phyloP scores from a whole-genome alignment of 1,284 basidiomycete genomes.

The Tilletia horrida region DNA sequence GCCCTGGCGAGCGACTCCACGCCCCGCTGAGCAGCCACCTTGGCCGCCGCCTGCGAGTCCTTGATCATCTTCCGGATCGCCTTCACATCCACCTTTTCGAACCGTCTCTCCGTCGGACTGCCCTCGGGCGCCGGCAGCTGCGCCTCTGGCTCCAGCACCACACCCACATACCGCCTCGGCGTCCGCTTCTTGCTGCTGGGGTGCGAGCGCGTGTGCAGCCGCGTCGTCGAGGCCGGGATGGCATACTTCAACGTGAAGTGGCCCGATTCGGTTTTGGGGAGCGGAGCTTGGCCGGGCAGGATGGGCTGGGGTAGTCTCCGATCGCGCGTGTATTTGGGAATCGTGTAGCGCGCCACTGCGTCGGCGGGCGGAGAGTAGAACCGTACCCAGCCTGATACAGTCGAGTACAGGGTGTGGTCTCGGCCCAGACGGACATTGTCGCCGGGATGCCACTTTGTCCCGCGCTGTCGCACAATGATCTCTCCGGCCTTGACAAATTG shows the following conservation, averaged over 20 bases:
- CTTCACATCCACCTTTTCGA: slow-evolving; percentile 47
- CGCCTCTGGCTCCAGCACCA: slow-evolving; percentile 37
- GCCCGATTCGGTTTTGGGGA: neutral
- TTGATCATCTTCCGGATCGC: slow-evolving; percentile 32
- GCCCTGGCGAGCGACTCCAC: neutral
- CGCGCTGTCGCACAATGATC: slow-evolving; percentile 52
- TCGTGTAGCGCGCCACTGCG: slow-evolving; percentile 23
- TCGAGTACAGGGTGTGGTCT: slow-evolving; percentile 54
- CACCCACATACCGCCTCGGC: slow-evolving; percentile 48
- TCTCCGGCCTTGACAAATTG: slow-evolving; percentile 47
- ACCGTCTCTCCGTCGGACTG: slow-evolving; percentile 37
- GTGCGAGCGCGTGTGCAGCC: slow-evolving; percentile 33
- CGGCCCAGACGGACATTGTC: slow-evolving; percentile 50
- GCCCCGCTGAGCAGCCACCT: slow-evolving; percentile 13
- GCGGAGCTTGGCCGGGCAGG: neutral
- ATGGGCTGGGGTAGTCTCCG: slow-evolving; percentile 16
- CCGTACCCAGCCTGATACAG: slow-evolving; percentile 48
- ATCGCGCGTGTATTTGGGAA: slow-evolving; percentile 27
- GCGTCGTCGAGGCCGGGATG: slow-evolving; percentile 22
- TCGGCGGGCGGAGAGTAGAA: slow-evolving; percentile 40
- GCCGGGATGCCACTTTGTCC: slow-evolving; percentile 52
- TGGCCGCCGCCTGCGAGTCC: slow-evolving; percentile 21
- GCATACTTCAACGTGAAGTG: slow-evolving; percentile 12
- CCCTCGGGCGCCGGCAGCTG: slow-evolving; percentile 33
- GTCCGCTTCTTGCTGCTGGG: slow-evolving; percentile 38